Percentiles rank a stretch among this genome's conserved stretches.
phyloP scores from a whole-genome alignment of 306 rosid species.

The Morella rubra region DNA sequence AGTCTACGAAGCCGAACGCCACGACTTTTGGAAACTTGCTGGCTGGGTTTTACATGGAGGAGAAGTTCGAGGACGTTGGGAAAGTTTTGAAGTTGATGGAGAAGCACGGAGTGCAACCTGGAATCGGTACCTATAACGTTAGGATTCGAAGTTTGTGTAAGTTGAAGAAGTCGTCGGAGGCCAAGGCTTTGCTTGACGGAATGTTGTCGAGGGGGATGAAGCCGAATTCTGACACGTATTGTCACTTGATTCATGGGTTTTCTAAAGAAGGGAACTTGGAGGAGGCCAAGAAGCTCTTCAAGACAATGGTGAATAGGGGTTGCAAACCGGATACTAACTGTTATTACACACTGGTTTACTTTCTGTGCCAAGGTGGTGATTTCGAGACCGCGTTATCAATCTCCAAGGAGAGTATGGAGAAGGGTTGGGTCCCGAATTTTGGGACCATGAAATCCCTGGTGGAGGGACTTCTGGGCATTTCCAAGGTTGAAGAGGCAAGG shows the following conservation, averaged over 20 bases:
- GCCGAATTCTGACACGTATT: conserved; percentile 54
- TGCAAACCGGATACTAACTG: conserved; percentile 39
- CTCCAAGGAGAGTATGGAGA: conserved; percentile 57
- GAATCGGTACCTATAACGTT: conserved; percentile 55
- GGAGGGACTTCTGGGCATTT: conserved; percentile 58
- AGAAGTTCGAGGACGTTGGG: conserved; percentile 65
- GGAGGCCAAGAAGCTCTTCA: conserved; percentile 58
- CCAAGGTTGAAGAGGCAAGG: conserved; percentile 58
- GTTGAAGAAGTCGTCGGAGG: conserved; percentile 62
- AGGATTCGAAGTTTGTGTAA: conserved; percentile 77
- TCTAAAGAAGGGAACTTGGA: conserved; percentile 65
- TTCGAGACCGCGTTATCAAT: conserved; percentile 50
- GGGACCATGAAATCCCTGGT: conserved; percentile 64
- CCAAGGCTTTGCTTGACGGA: conserved; percentile 61
- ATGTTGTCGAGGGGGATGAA: conserved; percentile 55
- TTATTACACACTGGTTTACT: conserved; percentile 57
- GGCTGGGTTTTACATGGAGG: conserved; percentile 65
- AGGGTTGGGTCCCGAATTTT: conserved; percentile 71
- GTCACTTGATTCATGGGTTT: conserved; percentile 70
- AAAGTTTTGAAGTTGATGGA: conserved; percentile 66
- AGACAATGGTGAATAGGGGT: conserved; percentile 54
- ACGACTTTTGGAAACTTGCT: conserved; percentile 40
- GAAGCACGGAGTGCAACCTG: conserved; percentile 34
- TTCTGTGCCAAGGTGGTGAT: conserved; percentile 49
- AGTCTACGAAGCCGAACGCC: conserved; percentile 45